Conservation (phyloP, 2,329 filamentous ascomycete species). For the Gnomoniopsis smithogilvyi region DNA sequence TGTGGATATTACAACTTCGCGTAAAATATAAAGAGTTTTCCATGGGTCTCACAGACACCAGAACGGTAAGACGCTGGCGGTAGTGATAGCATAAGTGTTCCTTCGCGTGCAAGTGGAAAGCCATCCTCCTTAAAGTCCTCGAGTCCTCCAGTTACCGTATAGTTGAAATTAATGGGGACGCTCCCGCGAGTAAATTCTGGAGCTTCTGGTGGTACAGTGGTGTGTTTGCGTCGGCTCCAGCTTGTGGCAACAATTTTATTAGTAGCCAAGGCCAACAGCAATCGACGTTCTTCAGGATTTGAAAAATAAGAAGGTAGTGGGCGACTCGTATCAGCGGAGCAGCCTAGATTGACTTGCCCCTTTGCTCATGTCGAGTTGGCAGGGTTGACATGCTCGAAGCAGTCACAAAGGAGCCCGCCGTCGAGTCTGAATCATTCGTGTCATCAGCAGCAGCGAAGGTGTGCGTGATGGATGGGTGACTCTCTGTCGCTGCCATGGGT, state of each 20-base stretch:
- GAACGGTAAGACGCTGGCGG: not conserved
- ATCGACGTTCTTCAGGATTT: no score
- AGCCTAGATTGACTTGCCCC: not conserved
- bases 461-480: constrained; percentile 8
- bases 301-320: no score
- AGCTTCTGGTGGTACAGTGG: no score
- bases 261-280: no score
- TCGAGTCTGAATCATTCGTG: constrained; percentile 1
- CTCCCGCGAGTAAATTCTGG: no score
- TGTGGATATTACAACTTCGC: not conserved
- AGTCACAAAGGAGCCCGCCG: not conserved
- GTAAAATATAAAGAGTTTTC: not conserved
- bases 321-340: not conserved
- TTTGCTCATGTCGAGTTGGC: not conserved
- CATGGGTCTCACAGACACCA: not conserved
- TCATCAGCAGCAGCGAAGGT: constrained; percentile 14
- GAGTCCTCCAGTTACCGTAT: no score
- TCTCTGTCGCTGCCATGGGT: constrained; percentile 1
- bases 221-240: no score
- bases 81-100: not conserved
- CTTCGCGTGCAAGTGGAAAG: no score
- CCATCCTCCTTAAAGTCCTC: no score
- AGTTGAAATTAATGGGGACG: no score
- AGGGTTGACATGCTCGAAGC: not conserved
- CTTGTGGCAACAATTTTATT: no score